These are phyloP conservation scores for Dittrichia graveolens DNA, from an alignment of 129 eudicot genomes.

Conservation along the genomic window DNA sequence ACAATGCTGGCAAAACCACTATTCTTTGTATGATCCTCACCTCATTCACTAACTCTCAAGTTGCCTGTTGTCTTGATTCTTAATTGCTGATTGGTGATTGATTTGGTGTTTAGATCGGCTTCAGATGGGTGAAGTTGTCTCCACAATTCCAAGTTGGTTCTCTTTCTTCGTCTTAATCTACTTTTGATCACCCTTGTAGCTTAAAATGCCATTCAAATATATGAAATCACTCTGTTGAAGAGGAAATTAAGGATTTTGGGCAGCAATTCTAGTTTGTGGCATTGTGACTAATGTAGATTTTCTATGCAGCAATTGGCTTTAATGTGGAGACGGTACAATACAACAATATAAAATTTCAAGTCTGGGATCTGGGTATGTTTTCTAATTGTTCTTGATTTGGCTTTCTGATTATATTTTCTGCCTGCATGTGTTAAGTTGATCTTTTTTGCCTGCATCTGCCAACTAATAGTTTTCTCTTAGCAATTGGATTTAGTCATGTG, in stretches of 20 bases:
- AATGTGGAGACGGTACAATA: slow-evolving; percentile 98
- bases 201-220: neutral
- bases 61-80: slow-evolving; percentile 5
- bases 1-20: slow-evolving; percentile 99
- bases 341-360: slow-evolving; percentile 98
- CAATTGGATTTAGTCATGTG: too few species aligned
- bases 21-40: slow-evolving; percentile 68
- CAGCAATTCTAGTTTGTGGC: neutral
- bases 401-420: slow-evolving; percentile 4
- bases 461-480: too few species aligned
- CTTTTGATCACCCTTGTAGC: neutral
- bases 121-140: slow-evolving; percentile 99
- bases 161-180: slow-evolving; percentile 26
- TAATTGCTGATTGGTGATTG: neutral
- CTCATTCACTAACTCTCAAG: neutral
- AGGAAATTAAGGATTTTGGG: too few species aligned
- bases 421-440: neutral
- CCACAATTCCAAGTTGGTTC: slow-evolving; percentile 96
- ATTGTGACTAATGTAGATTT: slow-evolving; percentile 24
- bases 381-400: slow-evolving; percentile 9
- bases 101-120: slow-evolving; percentile 79
- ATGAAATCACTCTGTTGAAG: too few species aligned
- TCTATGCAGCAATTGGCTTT: slow-evolving; percentile 91
- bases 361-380: slow-evolving; percentile 99
- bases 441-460: neutral